Evolutionary conservation across 306 rosid genomes (phyloP).

Genomic region (Erythrophleum fordii): DNA sequence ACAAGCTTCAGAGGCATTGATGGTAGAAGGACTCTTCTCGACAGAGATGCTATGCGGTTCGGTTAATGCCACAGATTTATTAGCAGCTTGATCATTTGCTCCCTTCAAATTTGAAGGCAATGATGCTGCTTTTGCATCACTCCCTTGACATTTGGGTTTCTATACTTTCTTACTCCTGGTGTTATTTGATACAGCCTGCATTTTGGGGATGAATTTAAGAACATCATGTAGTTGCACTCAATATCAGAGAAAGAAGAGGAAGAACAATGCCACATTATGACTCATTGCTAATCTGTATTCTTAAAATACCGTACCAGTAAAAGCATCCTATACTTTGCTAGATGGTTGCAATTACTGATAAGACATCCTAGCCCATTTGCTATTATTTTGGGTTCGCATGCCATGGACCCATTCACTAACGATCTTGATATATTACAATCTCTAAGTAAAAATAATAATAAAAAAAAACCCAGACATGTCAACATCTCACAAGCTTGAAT

Average conservation of each 20-base stretch:
- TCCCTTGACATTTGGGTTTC: slow-evolving; percentile 42
- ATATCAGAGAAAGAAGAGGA: slow-evolving; percentile 3
- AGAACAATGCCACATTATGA: neutral
- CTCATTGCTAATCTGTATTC: neutral
- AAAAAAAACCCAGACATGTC: neutral
- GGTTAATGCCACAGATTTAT: slow-evolving; percentile 22
- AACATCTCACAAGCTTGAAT: too few species aligned
- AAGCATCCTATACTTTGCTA: too few species aligned
- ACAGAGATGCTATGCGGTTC: slow-evolving; percentile 17
- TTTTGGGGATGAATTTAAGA: neutral
- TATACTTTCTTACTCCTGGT: slow-evolving; percentile 37
- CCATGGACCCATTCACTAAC: too few species aligned
- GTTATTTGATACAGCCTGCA: slow-evolving; percentile 40
- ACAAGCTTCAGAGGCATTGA: slow-evolving; percentile 33
- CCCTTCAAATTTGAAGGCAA: slow-evolving; percentile 38
- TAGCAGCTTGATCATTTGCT: slow-evolving; percentile 34
- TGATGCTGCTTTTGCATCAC: slow-evolving; percentile 35
- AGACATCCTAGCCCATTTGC: too few species aligned
- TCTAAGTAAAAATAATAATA: too few species aligned
- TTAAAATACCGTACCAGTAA: neutral
- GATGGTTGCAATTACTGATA: too few species aligned
- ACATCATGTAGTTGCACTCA: neutral
- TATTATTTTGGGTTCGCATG: too few species aligned
- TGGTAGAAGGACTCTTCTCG: slow-evolving; percentile 28
- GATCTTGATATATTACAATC: too few species aligned